phyloP scores from a whole-genome alignment of 306 rosid genomes.

The Fragaria nilgerrensis region DNA sequence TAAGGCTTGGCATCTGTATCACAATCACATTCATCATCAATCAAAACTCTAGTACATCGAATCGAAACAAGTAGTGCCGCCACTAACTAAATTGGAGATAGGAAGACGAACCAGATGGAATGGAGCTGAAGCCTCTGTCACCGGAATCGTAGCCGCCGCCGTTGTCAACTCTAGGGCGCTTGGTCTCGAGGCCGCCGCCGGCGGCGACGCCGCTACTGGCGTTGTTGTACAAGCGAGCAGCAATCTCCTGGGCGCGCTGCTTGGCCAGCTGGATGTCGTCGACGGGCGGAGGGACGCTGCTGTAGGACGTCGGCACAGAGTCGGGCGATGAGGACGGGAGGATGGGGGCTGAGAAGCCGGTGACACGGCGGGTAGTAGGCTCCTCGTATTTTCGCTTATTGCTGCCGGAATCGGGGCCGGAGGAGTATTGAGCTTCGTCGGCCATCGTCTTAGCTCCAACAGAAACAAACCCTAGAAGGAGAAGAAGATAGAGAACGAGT shows the following conservation, averaged over 20 bases:
- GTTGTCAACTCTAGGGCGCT: slow-evolving; percentile 80
- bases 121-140: slow-evolving; percentile 52
- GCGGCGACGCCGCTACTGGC: slow-evolving; percentile 30
- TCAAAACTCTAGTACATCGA: not conserved
- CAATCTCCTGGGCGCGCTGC: slow-evolving; percentile 93
- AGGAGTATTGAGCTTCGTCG: slow-evolving; percentile 70
- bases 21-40: slow-evolving; percentile 1
- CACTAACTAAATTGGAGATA: not conserved
- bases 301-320: slow-evolving; percentile 45
- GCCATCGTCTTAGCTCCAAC: slow-evolving; percentile 40
- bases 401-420: slow-evolving; percentile 42
- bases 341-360: slow-evolving; percentile 73
- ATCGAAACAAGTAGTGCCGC: not conserved
- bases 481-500: slow-evolving; percentile 11
- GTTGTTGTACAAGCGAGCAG: slow-evolving; percentile 69
- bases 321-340: slow-evolving; percentile 46
- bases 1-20: slow-evolving; percentile 56
- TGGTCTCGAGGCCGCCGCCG: slow-evolving; percentile 45
- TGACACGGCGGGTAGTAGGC: slow-evolving; percentile 45
- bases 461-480: slow-evolving; percentile 49
- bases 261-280: slow-evolving; percentile 81
- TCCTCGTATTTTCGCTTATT: slow-evolving; percentile 90
- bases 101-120: slow-evolving; percentile 25
- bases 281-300: slow-evolving; percentile 64
- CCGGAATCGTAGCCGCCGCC: slow-evolving; percentile 70